Percentiles rank a stretch among this genome's conserved stretches.
Conservation (phyloP, 2,329 filamentous ascomycete genomes). For the Aspergillus viridinutans region DNA sequence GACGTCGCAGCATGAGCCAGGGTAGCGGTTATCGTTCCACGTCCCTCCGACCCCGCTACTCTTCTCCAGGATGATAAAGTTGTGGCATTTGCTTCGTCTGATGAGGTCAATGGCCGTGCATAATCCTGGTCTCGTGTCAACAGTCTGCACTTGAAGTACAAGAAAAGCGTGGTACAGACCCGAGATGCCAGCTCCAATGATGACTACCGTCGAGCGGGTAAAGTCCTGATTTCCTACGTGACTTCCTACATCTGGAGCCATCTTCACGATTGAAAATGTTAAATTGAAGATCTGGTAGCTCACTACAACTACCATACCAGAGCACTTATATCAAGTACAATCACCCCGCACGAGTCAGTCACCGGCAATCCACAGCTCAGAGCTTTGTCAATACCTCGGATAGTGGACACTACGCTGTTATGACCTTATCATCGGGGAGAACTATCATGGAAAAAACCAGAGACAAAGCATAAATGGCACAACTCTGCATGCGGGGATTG, state of each 20-base stretch:
- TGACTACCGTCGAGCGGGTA: constrained; percentile 52
- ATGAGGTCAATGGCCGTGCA: constrained; percentile 57
- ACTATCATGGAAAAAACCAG: neutral
- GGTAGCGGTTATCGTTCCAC: constrained; percentile 56
- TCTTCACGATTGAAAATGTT: neutral
- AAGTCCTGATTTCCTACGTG: constrained; percentile 47
- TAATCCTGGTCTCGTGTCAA: constrained; percentile 36
- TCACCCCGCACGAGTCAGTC: neutral
- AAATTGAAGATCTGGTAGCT: neutral
- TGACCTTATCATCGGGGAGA: too few species aligned
- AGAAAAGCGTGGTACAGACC: constrained; percentile 28
- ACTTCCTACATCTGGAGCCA: neutral
- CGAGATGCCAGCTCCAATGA: constrained; percentile 54
- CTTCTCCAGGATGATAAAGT: constrained; percentile 57
- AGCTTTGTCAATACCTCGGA: neutral
- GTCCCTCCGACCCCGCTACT: constrained; percentile 51
- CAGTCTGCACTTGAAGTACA: neutral
- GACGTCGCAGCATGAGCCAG: constrained; percentile 54
- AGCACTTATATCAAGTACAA: neutral
- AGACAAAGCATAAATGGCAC: neutral
- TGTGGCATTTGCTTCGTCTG: constrained; percentile 41
- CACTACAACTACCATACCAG: neutral
- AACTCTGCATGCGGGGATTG: neutral
- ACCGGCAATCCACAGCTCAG: neutral
- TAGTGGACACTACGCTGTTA: neutral